phyloP scores from a whole-genome alignment of 495 filamentous ascomycete genomes.

The Aspergillus carlsbadensis region DNA sequence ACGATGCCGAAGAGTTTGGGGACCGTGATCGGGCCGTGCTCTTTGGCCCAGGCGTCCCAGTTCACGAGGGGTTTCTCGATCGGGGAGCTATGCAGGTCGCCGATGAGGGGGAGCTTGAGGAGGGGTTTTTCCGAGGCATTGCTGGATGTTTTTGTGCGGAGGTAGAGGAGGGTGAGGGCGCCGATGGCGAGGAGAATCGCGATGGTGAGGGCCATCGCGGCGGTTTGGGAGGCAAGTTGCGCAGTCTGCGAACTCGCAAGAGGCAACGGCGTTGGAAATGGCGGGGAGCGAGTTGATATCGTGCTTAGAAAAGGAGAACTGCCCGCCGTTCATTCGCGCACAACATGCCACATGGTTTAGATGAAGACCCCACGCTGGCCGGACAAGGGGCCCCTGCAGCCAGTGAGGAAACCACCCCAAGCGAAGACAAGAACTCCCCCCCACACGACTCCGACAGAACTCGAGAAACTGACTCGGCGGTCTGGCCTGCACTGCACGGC shows the following conservation, averaged over 20 bases:
- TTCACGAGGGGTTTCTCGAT: constrained; percentile 25
- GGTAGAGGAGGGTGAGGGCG: constrained; percentile 11
- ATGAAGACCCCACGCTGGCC: background rate
- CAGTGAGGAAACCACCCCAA: too few relatives aligned
- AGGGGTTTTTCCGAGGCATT: background rate
- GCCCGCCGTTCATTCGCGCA: background rate
- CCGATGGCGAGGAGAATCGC: constrained; percentile 1
- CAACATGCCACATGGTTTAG: background rate
- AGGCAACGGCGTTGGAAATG: too few relatives aligned
- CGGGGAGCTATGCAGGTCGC: constrained; percentile 28
- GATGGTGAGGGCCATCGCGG: background rate
- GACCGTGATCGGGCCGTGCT: constrained; percentile 27
- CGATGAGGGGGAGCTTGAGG: constrained; percentile 31
- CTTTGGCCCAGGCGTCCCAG: constrained; percentile 27
- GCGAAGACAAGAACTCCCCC: too few relatives aligned
- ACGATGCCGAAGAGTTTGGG: constrained; percentile 30
- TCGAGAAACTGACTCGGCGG: too few relatives aligned
- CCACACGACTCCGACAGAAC: too few relatives aligned
- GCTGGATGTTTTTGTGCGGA: background rate
- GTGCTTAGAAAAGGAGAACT: background rate
- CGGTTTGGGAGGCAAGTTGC: background rate
- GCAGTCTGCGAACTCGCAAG: too few relatives aligned
- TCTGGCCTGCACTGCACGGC: too few relatives aligned
- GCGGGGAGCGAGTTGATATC: background rate
- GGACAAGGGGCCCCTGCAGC: too few relatives aligned